phyloP scores from a whole-genome alignment of 805 yeast genomes.

The Wickerhamomyces ciferrii region DNA sequence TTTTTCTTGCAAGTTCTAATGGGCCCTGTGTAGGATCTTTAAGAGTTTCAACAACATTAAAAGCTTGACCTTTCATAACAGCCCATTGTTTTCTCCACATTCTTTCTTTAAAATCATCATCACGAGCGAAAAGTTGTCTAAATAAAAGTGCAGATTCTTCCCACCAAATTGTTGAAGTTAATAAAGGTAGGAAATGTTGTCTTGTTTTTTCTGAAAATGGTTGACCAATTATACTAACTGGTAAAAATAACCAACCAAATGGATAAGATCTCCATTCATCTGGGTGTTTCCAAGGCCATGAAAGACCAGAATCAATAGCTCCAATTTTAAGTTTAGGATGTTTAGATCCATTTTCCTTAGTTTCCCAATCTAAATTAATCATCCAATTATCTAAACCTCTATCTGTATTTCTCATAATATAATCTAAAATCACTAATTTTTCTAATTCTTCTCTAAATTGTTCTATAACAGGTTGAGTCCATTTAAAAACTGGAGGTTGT shows the following conservation, averaged over 20 bases:
- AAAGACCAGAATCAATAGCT: constrained; percentile 71
- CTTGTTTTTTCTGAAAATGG: constrained; percentile 58
- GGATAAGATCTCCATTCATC: constrained; percentile 80
- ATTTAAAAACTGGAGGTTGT: constrained; percentile 30
- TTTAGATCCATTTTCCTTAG: constrained; percentile 13
- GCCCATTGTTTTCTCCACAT: constrained; percentile 68
- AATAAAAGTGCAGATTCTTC: constrained; percentile 46
- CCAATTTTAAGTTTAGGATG: constrained; percentile 47
- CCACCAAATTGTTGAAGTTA: constrained; percentile 70
- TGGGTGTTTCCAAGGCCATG: constrained; percentile 81
- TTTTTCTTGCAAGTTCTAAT: constrained; percentile 55
- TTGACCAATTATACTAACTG: constrained; percentile 56
- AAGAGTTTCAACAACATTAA: constrained; percentile 64
- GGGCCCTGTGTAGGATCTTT: constrained; percentile 59
- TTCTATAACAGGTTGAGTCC: constrained; percentile 44
- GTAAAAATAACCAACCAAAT: constrained; percentile 72
- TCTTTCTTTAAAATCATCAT: constrained; percentile 56
- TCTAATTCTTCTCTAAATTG: constrained; percentile 61
- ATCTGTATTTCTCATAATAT: constrained; percentile 71
- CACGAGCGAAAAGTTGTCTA: constrained; percentile 44
- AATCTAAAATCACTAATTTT: constrained; percentile 65
- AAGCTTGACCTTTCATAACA: constrained; percentile 73
- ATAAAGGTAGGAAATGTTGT: constrained; percentile 47
- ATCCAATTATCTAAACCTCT: constrained; percentile 77
- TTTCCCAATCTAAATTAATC: constrained; percentile 49